These are phyloP conservation scores for Physcia stellaris DNA, from an alignment of 495 filamentous ascomycete species.

Conservation along the genomic window DNA sequence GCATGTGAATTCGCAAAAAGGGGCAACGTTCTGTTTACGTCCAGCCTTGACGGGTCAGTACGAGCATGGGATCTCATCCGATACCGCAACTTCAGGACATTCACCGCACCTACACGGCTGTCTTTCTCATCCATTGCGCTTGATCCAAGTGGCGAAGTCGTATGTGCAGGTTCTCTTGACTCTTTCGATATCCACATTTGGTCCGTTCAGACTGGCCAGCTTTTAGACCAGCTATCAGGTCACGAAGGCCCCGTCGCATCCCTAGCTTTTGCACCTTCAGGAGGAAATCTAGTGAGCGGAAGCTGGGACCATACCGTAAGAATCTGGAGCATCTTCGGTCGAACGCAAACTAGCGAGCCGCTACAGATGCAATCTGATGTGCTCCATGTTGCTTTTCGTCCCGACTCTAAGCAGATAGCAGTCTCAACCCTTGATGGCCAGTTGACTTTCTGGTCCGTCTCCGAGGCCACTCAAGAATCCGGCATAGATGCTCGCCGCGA, in stretches of 20 bases:
- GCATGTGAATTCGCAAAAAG: conserved; percentile 88
- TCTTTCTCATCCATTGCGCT: conserved; percentile 90
- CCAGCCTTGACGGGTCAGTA: conserved; percentile 84
- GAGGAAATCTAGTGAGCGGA: conserved; percentile 69
- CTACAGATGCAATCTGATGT: conserved; percentile 83
- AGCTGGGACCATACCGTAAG: conserved; percentile 93
- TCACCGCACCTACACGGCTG: conserved; percentile 80
- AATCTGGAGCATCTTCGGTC: conserved; percentile 86
- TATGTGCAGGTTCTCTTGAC: conserved; percentile 88
- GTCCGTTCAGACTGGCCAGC: conserved; percentile 94
- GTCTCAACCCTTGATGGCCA: conserved; percentile 90
- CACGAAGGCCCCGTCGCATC: conserved; percentile 88
- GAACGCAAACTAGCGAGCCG: conserved; percentile 90
- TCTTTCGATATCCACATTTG: conserved; percentile 96
- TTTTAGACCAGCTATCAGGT: conserved; percentile 79
- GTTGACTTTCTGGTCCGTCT: conserved; percentile 86
- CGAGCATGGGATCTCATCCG: conserved; percentile 93
- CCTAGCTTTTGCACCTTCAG: conserved; percentile 76
- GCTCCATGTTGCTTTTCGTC: conserved; percentile 71
- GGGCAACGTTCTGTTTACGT: conserved; percentile 88
- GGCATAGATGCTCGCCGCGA: conserved; percentile 81
- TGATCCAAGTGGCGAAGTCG: conserved; percentile 90
- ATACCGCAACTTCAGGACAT: conserved; percentile 93
- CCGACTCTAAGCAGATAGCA: conserved; percentile 81
- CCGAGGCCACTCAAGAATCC: conserved; percentile 67